Evolutionary conservation across 1,139 yeast species (phyloP), one percentile per base, ranked within the genome.

Genomic region (Geotrichum carabidarum): DNA sequence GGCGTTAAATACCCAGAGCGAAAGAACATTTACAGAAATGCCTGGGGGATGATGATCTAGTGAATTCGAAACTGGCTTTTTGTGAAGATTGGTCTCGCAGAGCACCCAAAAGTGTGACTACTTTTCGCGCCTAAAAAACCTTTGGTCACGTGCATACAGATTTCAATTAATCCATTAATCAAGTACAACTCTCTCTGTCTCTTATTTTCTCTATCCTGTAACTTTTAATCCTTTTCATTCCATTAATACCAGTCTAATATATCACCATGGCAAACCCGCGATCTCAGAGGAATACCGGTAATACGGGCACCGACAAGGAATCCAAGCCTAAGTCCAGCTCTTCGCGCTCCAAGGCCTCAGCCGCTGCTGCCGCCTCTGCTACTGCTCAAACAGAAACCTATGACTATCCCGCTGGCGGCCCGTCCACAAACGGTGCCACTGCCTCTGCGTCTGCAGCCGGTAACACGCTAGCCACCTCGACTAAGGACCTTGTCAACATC

Each of bases 401-500:
- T 42, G 47, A 15, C 32, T 14, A 30, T 47, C 11, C 17, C 27
- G 36, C 46, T 7, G 9, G 32, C 6, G 44, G 31, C 44, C 17
- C 6, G 31, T 8, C 36, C 12, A n/a, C 38, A 3, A 27, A n/a
- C 27, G 45, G 35, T 4, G 17, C 34, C 14, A 14, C 45, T 8
- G 32, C 38, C n/a, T 14, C 47, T n/a, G 36, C 36, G 18, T 22
- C 30, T 11, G 34, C 44, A 32, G 44, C 18, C 32, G 32, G 32
- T 27, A 17, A 12, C 36, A 27, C 15, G 8, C 22, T 27, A 22
- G 17, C 42, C 17, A 15, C 42, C 9, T n/a, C 11, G 30, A 15
- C 50, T 22, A 14, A 32, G 30, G 56, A 53, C 34, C 52, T 37
- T 30, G 50, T 85, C 54, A 89, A 86, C 66, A 85, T 87, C 61